Percentiles rank a stretch among this genome's conserved stretches.
Evolutionary conservation across 2,329 filamentous ascomycete genomes (phyloP).

Genomic region (Aaosphaeria arxii): DNA sequence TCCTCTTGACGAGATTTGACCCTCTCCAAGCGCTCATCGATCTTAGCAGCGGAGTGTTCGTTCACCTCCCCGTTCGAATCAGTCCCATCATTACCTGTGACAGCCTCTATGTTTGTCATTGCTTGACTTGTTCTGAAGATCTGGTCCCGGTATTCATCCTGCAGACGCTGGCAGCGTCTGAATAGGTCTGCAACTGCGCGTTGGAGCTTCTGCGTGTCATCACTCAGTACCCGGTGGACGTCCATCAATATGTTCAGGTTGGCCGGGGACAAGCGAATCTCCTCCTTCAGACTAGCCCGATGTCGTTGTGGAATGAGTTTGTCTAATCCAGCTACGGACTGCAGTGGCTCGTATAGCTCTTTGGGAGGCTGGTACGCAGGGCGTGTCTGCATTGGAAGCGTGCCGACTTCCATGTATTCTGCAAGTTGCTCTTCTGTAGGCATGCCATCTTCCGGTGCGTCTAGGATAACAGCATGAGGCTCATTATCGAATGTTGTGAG

Average conservation of each 20-base stretch:
- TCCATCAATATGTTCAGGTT: slow-evolving; percentile 71
- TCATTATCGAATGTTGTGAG: slow-evolving; percentile 48
- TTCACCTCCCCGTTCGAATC: slow-evolving; percentile 43
- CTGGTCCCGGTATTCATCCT: slow-evolving; percentile 66
- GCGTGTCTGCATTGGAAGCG: slow-evolving; percentile 51
- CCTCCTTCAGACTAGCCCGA: slow-evolving; percentile 61
- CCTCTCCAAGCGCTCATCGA: slow-evolving; percentile 57
- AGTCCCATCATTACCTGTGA: slow-evolving; percentile 57
- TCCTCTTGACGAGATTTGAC: slow-evolving; percentile 57
- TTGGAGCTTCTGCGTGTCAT: slow-evolving; percentile 67
- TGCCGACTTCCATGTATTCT: slow-evolving; percentile 15
- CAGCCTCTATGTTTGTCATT: slow-evolving; percentile 62
- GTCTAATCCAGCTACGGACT: slow-evolving; percentile 56
- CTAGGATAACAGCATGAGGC: slow-evolving; percentile 51
- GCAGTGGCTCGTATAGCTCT: slow-evolving; percentile 57
- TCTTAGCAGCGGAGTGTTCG: slow-evolving; percentile 51
- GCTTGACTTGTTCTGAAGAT: slow-evolving; percentile 65
- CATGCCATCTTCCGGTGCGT: slow-evolving; percentile 42
- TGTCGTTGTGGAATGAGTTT: slow-evolving; percentile 58
- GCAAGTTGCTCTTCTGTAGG: slow-evolving; percentile 25
- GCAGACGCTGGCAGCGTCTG: slow-evolving; percentile 65
- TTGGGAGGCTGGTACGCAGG: slow-evolving; percentile 64
- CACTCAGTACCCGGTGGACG: slow-evolving; percentile 67
- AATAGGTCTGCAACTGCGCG: slow-evolving; percentile 71
- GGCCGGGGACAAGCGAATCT: slow-evolving; percentile 67